Evolutionary conservation across 164 flowering plant genomes (phyloP), one percentile per base, ranked within the genome.

Genomic region (Liquidambar formosana): DNA sequence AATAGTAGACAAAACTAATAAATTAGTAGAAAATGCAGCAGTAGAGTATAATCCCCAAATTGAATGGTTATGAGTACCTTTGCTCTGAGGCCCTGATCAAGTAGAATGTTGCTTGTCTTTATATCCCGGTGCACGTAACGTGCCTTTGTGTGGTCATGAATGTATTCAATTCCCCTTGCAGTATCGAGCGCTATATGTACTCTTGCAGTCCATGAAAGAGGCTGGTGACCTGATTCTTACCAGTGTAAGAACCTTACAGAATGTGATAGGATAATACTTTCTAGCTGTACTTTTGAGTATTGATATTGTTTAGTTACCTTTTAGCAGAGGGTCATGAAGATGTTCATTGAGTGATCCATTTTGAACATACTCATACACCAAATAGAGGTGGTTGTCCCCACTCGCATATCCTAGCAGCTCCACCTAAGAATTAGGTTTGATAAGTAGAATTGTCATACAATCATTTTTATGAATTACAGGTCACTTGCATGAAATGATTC

Each of bases 161-260:
- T 83, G 70, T 83, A 86, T 57, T 83, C 87, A 6, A 83, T 82
- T 23, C 89, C 87, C 78, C 83, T 83, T 48, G 89, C 89, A 21
- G 87, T 71, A 69, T 84, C 84, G 22, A 86, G 72, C 27, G 87
- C 87, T 41, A 86, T 81, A 69, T 82, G 84, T 54, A 80, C 75
- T 82, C 89, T 86, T 71, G 84, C 86, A 65, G 74, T 75, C 89
- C 89, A 83, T 16, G 86, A 76, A 19, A 83, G 86, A 61, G 87
- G 80, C 77, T 79, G 80, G 57, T 80, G 83, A 67, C 89, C 89
- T 86, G 75, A 61, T 65, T 38, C 62, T 21, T 10, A 43, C 41
- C 11, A 13, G 23, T 22, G n/a, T 49, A 38, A 11, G 8, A 45
- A 33, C 33, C 21, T 25, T 64, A 8, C 22, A 60, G 54, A 18